Base-by-base conservation (phyloP, 305 asterid genomes). In the Solanum hybrid region DNA sequence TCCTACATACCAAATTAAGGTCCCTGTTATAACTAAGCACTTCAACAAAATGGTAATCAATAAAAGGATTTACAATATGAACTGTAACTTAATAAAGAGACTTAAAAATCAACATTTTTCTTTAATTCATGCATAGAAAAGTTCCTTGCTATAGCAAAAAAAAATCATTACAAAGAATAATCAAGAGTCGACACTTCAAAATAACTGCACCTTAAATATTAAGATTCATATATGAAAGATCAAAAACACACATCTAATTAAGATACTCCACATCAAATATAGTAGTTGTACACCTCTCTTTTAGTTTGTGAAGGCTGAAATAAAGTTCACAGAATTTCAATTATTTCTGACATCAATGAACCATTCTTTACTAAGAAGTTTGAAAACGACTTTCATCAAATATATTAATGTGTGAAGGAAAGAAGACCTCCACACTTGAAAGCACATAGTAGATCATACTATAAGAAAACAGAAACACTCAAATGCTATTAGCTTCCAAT, bases 301-400 rank as follows among this genome's bases (percentile, higher is more conserved):
- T 66, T n/a, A 66, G 73, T 66, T 76, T 76, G 81, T 17, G 81
- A 76, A 32, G 42, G 40, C 80, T 17, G 81, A 66, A 66, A 66
- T 66, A 32, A 73, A 34, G 14, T 71, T 38, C 3, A 36, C 26
- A 29, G n/a, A 60, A 89, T 66, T 91, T 90, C 46, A 89, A 92
- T 89, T 91, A 88, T 82, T 60, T 51, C 27, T 85, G 92, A 88
- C 91, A 46, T 46, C 60, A 46, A 46, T 46, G 60, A 14, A 46
- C 64, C 22, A 46, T 42, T 42, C 60, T 42, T 42, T 42, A 42
- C 60, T 13, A 13, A 42, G 60, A 42, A 42, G 60, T 42, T 42
- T 42, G 60, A 5, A 42, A 13, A 13, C 20, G 17, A 42, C 3
- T 42, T 42, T 42, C 60, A 42, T 42, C 60, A 42, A 42, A 42